Conservation (phyloP, 192 early-diverging fungal species). For the Entomortierella beljakovae region DNA sequence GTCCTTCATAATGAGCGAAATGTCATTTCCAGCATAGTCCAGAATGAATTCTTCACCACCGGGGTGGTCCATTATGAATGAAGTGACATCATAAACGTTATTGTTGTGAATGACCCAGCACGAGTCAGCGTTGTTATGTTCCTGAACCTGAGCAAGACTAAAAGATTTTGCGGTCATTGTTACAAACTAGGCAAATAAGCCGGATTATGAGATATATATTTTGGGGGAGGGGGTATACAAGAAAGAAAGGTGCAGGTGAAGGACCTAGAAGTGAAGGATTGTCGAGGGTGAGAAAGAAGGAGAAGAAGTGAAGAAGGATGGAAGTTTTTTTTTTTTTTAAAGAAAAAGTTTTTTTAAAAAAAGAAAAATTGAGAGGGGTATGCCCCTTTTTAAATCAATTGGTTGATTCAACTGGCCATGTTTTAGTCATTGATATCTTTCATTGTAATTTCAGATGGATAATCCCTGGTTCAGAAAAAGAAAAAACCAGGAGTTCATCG, state of each 20-base stretch:
- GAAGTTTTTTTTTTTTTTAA: too few relatives aligned
- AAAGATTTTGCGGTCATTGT: slow-evolving; percentile 4
- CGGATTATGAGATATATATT: too few relatives aligned
- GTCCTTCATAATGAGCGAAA: slow-evolving; percentile 85
- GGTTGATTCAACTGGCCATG: too few relatives aligned
- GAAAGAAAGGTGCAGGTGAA: neutral
- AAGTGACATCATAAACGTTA: slow-evolving; percentile 90
- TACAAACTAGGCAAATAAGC: neutral
- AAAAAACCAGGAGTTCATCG: too few relatives aligned
- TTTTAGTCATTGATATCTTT: too few relatives aligned
- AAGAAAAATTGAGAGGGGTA: too few relatives aligned
- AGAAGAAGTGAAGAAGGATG: neutral
- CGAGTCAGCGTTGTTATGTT: slow-evolving; percentile 75
- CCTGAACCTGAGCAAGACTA: slow-evolving; percentile 75
- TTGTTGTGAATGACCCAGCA: slow-evolving; percentile 86
- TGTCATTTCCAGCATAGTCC: slow-evolving; percentile 89
- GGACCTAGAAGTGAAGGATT: neutral
- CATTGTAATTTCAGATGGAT: too few relatives aligned
- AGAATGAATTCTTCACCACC: slow-evolving; percentile 91
- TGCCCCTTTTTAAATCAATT: too few relatives aligned
- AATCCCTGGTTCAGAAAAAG: too few relatives aligned
- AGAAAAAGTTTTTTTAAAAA: too few relatives aligned
- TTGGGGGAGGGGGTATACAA: too few relatives aligned
- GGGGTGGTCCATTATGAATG: slow-evolving; percentile 92
- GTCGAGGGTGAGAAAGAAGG: slow-evolving; percentile 1